phyloP scores from a whole-genome alignment of 768 basidiomycete species.

The Hydnomerulius pinastri region DNA sequence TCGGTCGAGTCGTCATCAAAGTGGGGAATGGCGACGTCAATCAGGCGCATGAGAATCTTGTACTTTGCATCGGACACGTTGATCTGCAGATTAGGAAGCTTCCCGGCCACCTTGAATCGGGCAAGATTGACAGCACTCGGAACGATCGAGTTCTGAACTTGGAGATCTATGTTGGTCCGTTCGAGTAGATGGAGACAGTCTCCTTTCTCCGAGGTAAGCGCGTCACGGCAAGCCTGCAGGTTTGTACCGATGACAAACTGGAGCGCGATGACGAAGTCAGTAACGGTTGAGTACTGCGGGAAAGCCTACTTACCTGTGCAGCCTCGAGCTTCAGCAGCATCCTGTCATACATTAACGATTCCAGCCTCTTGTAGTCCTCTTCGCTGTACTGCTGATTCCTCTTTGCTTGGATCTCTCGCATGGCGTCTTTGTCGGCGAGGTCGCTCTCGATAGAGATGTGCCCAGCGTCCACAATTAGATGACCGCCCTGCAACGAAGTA shows the following conservation, averaged over 20 bases:
- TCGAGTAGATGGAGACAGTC: constrained; percentile 86
- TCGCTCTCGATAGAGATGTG: constrained; percentile 94
- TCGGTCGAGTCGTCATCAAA: constrained; percentile 54
- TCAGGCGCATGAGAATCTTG: constrained; percentile 86
- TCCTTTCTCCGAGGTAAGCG: constrained; percentile 57
- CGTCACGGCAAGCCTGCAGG: constrained; percentile 78
- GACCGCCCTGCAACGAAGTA: constrained; percentile 72
- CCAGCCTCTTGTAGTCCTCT: constrained; percentile 82
- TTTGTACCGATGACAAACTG: constrained; percentile 90
- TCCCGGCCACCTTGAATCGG: constrained; percentile 88
- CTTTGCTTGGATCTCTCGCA: constrained; percentile 79
- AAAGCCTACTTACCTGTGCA: constrained; percentile 70
- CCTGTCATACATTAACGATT: constrained; percentile 95
- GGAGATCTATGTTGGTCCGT: constrained; percentile 85
- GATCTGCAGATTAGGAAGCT: constrained; percentile 82
- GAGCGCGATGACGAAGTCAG: constrained; percentile 10
- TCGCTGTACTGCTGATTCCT: constrained; percentile 83
- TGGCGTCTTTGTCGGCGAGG: constrained; percentile 79
- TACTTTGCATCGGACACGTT: constrained; percentile 93
- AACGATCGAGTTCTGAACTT: constrained; percentile 91
- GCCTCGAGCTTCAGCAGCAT: constrained; percentile 79
- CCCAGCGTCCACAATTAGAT: constrained; percentile 93
- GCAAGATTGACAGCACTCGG: constrained; percentile 79
- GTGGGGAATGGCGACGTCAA: constrained; percentile 88
- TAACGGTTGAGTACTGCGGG: background rate